Evolutionary conservation across 495 filamentous ascomycete genomes (phyloP).

Genomic region (Penicillium mononematosum): DNA sequence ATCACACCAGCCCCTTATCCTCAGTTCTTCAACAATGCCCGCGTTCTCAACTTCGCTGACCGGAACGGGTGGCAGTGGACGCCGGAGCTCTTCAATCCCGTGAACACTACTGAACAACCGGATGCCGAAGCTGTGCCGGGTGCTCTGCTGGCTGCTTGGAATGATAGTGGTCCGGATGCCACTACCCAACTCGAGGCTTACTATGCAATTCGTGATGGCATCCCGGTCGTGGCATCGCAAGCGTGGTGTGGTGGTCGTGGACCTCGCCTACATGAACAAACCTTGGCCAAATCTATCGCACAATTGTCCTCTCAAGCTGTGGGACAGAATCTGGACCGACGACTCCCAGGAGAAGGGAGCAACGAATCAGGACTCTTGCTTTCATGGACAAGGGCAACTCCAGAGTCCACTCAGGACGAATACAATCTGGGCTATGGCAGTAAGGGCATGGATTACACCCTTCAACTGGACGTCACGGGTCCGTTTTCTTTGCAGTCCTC

Average conservation of each 20-base stretch:
- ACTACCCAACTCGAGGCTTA: constrained; percentile 55
- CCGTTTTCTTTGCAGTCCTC: constrained; percentile 43
- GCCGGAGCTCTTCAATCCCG: constrained; percentile 47
- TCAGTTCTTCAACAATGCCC: constrained; percentile 50
- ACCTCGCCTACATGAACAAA: constrained; percentile 25
- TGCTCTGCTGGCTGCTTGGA: constrained; percentile 56
- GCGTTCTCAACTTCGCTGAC: constrained; percentile 49
- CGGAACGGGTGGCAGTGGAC: constrained; percentile 49
- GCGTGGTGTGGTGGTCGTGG: constrained; percentile 46
- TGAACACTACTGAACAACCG: constrained; percentile 39
- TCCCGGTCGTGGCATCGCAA: constrained; percentile 48
- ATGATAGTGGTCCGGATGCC: constrained; percentile 56
- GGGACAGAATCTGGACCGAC: constrained; percentile 51
- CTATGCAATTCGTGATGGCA: constrained; percentile 52
- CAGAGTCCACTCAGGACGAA: background rate
- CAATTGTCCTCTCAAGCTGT: constrained; percentile 42
- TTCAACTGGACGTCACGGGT: constrained; percentile 36
- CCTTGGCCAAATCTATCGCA: constrained; percentile 29
- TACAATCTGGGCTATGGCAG: constrained; percentile 39
- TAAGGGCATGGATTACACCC: constrained; percentile 54
- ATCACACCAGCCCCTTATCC: constrained; percentile 55
- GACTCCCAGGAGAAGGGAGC: constrained; percentile 11
- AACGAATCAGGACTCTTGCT: background rate
- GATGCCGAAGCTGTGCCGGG: constrained; percentile 40
- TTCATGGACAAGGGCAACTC: constrained; percentile 10